Evolutionary conservation across 176 grass and related monocot genomes (phyloP).

Genomic region (Cenchrus purpureus): DNA sequence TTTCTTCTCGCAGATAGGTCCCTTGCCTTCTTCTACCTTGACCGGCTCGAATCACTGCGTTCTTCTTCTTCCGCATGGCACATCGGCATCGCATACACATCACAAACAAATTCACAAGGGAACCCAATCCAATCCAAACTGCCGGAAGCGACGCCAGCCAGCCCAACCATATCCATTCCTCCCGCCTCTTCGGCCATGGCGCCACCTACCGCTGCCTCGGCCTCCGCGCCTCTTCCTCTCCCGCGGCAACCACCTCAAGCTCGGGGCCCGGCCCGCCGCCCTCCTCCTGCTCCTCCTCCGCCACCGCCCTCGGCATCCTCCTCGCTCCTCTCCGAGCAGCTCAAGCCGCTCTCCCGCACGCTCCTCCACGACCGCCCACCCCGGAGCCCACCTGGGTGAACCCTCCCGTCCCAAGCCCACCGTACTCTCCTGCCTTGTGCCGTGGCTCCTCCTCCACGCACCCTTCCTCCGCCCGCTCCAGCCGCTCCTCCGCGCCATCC

Average conservation of each 20-base stretch:
- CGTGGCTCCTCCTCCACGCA: conserved; percentile 49
- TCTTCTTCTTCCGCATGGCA: too few species aligned
- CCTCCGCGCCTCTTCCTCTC: too few species aligned
- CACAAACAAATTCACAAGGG: too few species aligned
- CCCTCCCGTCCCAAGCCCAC: conserved; percentile 73
- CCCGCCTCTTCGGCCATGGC: too few species aligned
- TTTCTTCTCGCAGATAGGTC: too few species aligned
- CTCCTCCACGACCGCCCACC: conserved; percentile 58
- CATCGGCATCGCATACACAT: too few species aligned
- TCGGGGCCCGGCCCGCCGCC: conserved; percentile 8
- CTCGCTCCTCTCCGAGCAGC: conserved; percentile 78
- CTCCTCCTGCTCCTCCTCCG: conserved; percentile 14
- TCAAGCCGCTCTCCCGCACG: conserved; percentile 62
- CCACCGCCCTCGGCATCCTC: neutral
- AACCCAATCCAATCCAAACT: too few species aligned
- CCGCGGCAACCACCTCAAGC: neutral
- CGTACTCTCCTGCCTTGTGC: conserved; percentile 73
- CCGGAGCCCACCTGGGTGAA: conserved; percentile 81
- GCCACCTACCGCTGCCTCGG: too few species aligned
- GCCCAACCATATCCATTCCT: too few species aligned
- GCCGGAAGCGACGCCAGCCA: too few species aligned
- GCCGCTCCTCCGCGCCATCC: conserved; percentile 55
- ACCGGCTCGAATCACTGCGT: too few species aligned
- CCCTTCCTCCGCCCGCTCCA: conserved; percentile 43
- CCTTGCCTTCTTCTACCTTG: too few species aligned